These are phyloP conservation scores for Coleophoma crateriformis DNA, from an alignment of 2,329 filamentous ascomycete genomes.

Conservation along the genomic window DNA sequence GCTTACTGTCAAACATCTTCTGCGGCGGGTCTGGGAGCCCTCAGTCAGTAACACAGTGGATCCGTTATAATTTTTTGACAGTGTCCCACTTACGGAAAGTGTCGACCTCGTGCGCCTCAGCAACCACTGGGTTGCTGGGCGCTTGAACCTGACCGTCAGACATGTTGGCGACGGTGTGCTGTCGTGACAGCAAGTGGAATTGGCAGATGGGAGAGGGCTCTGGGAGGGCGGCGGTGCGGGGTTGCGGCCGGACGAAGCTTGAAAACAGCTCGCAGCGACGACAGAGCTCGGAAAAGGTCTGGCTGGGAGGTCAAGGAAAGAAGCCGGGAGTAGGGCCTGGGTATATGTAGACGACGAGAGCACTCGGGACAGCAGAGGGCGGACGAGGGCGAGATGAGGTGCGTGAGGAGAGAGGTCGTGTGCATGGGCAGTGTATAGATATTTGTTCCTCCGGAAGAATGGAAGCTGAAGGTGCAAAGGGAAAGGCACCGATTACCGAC, in stretches of 20 bases:
- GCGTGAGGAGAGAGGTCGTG: too few species aligned
- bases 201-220: not conserved
- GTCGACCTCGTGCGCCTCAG: slow-evolving; percentile 71
- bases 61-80: not conserved
- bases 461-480: too few species aligned
- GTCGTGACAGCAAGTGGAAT: not conserved
- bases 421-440: too few species aligned
- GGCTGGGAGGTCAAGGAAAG: too few species aligned
- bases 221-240: not conserved
- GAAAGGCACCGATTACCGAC: too few species aligned
- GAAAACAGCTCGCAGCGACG: too few species aligned
- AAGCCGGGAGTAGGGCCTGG: too few species aligned
- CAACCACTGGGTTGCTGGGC: slow-evolving; percentile 54
- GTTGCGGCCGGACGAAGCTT: not conserved
- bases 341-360: too few species aligned
- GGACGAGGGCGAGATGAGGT: too few species aligned
- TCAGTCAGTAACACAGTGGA: slow-evolving; percentile 12
- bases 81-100: slow-evolving; percentile 54
- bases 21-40: slow-evolving; percentile 49
- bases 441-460: too few species aligned
- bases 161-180: slow-evolving; percentile 29
- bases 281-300: too few species aligned
- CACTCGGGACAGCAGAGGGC: too few species aligned
- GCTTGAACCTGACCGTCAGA: slow-evolving; percentile 31
- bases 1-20: slow-evolving; percentile 65